Evolutionary conservation across 768 basidiomycete species (phyloP), one percentile per base, ranked within the genome.

Genomic region (Pleurotus citrinopileatus): DNA sequence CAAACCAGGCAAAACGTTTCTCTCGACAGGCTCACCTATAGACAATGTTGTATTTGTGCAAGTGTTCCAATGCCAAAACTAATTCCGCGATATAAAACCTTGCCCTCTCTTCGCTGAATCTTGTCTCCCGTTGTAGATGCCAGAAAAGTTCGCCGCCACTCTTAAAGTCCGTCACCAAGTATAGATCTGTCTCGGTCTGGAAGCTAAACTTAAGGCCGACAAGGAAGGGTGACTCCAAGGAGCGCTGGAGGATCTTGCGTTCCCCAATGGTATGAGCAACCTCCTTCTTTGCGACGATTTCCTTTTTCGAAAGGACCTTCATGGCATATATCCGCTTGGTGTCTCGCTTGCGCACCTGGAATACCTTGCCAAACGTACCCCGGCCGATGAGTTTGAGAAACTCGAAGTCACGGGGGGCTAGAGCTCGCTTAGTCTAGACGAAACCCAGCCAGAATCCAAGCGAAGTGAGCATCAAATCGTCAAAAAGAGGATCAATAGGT

Each of bases 201-300:
- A 99, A 99, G 65, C 87, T 88, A 64, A 99, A 99, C 70, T 99
- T 99, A 64, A 99, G 80, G 26, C 97, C 97, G 58, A 99, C 94
- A 40, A 99, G 83, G 84, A 99, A 99, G 0, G 96, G 97, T 7
- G 87, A 94, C 57, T 97, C 93, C 27, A 95, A 70, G 13, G 91
- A 94, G 25, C 89, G 83, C 65, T 98, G 96, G 28, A 98, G 82
- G 66, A 99, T 98, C 77, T 98, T 98, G 70, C 97, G 88, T 72
- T 99, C 97, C 61, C 97, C 97, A 54, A 99, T 98, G 13, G 97
- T 99, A 69, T 99, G 97, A 7, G 96, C 96, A 42, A 99, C 94
- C 70, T 99, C 97, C 72, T 98, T 98, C 79, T 98, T 98, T 22
- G 92, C 95, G 52, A 98, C 85, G 62, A 99, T 98, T 72, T 99